Evolutionary conservation across 2,329 filamentous ascomycete species (phyloP).

Genomic region (Fusarium sp.): DNA sequence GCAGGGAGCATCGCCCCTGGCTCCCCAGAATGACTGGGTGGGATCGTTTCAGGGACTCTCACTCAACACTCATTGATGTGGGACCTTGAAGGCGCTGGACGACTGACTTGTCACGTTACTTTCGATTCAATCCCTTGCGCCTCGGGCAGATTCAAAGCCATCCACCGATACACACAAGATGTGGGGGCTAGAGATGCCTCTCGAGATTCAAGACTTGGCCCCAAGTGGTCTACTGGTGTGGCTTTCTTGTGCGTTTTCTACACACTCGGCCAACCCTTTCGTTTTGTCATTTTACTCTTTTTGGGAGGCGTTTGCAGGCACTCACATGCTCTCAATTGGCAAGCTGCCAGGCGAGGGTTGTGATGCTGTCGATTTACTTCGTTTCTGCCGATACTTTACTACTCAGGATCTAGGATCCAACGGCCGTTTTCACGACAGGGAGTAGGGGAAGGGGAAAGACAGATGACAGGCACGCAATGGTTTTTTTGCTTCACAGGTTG

Average conservation of each 20-base stretch:
- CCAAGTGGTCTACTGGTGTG: constrained; percentile 18
- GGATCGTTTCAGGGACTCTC: constrained; percentile 77
- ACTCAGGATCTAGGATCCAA: constrained; percentile 41
- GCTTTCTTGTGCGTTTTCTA: constrained; percentile 20
- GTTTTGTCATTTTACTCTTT: constrained; percentile 27
- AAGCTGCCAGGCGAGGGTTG: constrained; percentile 24
- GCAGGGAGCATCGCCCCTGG: constrained; percentile 57
- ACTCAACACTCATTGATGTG: constrained; percentile 69
- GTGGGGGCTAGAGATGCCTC: constrained; percentile 10
- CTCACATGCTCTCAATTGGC: constrained; percentile 12
- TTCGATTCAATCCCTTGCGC: constrained; percentile 16
- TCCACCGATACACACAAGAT: constrained; percentile 12
- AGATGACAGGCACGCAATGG: constrained; percentile 43
- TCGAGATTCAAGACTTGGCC: constrained; percentile 23
- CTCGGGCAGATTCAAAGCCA: constrained; percentile 14
- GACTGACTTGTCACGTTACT: constrained; percentile 9
- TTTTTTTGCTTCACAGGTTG: constrained; percentile 49
- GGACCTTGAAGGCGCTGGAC: constrained; percentile 16
- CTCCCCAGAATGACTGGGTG: constrained; percentile 69
- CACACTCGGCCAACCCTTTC: constrained; percentile 7
- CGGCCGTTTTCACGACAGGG: constrained; percentile 41
- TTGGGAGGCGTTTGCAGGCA: constrained; percentile 38
- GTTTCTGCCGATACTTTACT: constrained; percentile 40
- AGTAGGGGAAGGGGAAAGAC: constrained; percentile 37
- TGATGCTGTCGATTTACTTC: constrained; percentile 36